Base-by-base conservation (phyloP, 306 rosid species). In the Oemleria cerasiformis region DNA sequence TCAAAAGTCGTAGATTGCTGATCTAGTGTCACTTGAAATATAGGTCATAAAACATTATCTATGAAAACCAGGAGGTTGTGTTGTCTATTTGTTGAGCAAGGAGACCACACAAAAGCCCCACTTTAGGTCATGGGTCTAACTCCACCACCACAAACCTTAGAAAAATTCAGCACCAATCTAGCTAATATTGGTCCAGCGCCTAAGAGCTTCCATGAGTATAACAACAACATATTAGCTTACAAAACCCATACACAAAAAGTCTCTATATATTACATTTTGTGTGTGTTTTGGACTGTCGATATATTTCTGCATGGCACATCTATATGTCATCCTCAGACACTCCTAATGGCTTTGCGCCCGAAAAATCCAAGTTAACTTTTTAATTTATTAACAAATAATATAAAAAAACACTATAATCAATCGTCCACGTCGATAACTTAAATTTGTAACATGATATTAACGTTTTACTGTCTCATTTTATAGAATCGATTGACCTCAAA, bases 11-110 rank as follows among this genome's bases (percentile, higher is more conserved):
- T 40, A 57, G 4, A 19, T 25, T 57, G 54, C 48, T 47, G 76
- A 69, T 74, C 73, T 41, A 53, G 40, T 49, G 86, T 85, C 83
- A 17, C 70, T 36, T 16, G 64, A 54, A 45, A 75, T 74, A 78
- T 23, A 73, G 91, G 85, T 88, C 44, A 59, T 15, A 36, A 63
- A 43, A 41, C 72, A 69, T 84, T 86, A 76, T 88, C 89, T 53
- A 47, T 49, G 42, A 42, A 79, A 73, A 50, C 56, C 39, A 44
- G 72, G 82, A 75, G 78, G 91, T 79, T 84, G 76, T 17, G 17
- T 20, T 58, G 91, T 84, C 95, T 51, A 71, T 75, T 80, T 72
- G 8, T 25, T 1, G 14, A 12, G 78, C 34, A 40, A 19, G 56
- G 48, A n/a, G 57, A 72, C 68, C 43, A 70, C 43, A 70, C 44